A percentile compares a stretch with the other conserved stretches of the same genome.
phyloP scores from a whole-genome alignment of 2,329 filamentous ascomycete genomes.

The Fusarium algeriense region DNA sequence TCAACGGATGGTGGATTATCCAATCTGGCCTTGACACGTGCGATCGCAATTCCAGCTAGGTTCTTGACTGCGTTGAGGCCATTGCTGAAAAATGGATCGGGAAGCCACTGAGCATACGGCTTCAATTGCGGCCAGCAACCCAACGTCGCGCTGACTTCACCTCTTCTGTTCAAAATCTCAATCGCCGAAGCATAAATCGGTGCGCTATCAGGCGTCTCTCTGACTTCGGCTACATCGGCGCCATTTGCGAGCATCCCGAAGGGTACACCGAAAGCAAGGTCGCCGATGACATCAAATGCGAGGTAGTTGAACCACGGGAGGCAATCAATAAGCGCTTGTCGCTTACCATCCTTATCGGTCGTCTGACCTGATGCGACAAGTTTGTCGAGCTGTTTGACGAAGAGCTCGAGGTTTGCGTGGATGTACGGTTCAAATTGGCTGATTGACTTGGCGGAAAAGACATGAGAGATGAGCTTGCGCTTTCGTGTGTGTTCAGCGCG shows the following conservation, averaged over 20 bases:
- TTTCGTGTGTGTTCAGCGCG: slow-evolving; percentile 87
- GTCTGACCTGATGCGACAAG: slow-evolving; percentile 62
- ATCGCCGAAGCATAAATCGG: slow-evolving; percentile 82
- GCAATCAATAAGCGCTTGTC: slow-evolving; percentile 76
- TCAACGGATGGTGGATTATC: slow-evolving; percentile 74
- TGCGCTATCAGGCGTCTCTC: slow-evolving; percentile 68
- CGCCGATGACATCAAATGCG: slow-evolving; percentile 64
- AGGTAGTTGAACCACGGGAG: slow-evolving; percentile 78
- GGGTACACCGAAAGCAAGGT: slow-evolving; percentile 64
- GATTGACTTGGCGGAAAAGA: slow-evolving; percentile 85
- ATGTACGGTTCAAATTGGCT: slow-evolving; percentile 92
- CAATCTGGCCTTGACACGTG: slow-evolving; percentile 80
- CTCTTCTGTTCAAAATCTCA: slow-evolving; percentile 87
- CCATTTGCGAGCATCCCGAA: slow-evolving; percentile 80
- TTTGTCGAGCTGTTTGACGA: slow-evolving; percentile 79
- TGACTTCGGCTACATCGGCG: slow-evolving; percentile 80
- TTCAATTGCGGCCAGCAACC: slow-evolving; percentile 81
- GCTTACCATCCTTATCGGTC: slow-evolving; percentile 68
- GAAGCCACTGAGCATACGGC: slow-evolving; percentile 83
- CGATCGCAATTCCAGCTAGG: slow-evolving; percentile 88
- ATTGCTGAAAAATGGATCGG: slow-evolving; percentile 83
- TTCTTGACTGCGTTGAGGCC: slow-evolving; percentile 81
- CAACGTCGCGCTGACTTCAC: slow-evolving; percentile 85
- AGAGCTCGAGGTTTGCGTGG: slow-evolving; percentile 79
- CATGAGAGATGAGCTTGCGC: slow-evolving; percentile 88